Evolutionary conservation across 2,329 filamentous ascomycete species (phyloP).

Genomic region (Dactylonectria macrodidyma): DNA sequence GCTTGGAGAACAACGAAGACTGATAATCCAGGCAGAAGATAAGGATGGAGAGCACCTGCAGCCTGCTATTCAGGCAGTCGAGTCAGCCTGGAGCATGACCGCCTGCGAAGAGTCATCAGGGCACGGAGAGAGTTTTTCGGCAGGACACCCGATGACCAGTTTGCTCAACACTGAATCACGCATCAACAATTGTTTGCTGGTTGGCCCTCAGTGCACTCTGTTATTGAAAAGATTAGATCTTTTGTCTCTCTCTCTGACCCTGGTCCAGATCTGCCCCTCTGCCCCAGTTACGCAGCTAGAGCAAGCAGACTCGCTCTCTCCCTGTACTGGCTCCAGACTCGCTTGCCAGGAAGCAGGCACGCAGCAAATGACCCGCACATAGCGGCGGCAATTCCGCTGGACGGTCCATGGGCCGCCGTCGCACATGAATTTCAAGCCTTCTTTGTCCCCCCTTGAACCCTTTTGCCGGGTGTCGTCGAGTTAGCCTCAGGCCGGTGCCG

Average conservation of each 20-base stretch:
- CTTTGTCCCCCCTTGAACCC: not conserved
- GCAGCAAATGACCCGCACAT: not conserved
- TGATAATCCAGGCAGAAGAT: not conserved
- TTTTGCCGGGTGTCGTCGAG: not conserved
- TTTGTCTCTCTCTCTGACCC: not conserved
- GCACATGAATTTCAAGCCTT: not conserved
- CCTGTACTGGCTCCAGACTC: not conserved
- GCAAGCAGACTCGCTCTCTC: not conserved
- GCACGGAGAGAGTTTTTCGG: not conserved
- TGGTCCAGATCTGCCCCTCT: not conserved
- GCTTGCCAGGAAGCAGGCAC: conserved; percentile 4
- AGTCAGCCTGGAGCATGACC: conserved; percentile 1
- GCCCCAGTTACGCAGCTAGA: not conserved
- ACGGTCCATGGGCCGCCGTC: not conserved
- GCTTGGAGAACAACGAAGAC: not conserved
- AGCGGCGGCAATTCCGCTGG: not conserved
- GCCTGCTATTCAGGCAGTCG: not conserved
- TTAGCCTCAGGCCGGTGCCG: not conserved
- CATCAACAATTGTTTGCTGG: not conserved
- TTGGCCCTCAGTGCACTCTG: not conserved
- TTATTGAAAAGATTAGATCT: not conserved
- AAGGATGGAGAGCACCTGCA: not conserved
- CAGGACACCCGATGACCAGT: too few species aligned
- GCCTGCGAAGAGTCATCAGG: not conserved
- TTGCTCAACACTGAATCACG: not conserved